Evolutionary conservation across 306 rosid species (phyloP).

Genomic region (Vigna hirtella): DNA sequence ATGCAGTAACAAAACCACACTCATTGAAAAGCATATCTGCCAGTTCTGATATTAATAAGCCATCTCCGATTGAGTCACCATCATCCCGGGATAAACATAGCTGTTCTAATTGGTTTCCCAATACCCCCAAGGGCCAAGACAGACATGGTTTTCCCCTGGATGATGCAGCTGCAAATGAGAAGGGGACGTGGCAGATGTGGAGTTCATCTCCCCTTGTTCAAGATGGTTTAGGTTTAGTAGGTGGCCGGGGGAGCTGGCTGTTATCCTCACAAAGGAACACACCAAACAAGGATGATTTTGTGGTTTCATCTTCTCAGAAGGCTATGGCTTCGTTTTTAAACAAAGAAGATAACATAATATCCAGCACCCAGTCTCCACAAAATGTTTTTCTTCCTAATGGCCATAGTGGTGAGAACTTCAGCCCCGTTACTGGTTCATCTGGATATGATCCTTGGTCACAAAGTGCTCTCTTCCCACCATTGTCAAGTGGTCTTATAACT

Average conservation of each 20-base stretch:
- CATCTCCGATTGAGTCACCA: slow-evolving; percentile 94
- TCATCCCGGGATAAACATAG: slow-evolving; percentile 84
- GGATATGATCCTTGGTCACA: slow-evolving; percentile 88
- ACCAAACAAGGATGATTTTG: slow-evolving; percentile 71
- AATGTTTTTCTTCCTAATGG: slow-evolving; percentile 75
- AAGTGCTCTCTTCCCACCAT: slow-evolving; percentile 73
- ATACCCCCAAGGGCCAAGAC: slow-evolving; percentile 59
- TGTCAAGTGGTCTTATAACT: slow-evolving; percentile 66
- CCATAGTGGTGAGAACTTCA: slow-evolving; percentile 69
- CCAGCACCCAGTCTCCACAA: slow-evolving; percentile 70
- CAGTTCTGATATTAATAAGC: slow-evolving; percentile 76
- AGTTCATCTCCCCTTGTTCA: slow-evolving; percentile 85
- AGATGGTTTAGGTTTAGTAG: slow-evolving; percentile 88
- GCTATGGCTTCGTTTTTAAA: slow-evolving; percentile 77
- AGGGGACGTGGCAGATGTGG: slow-evolving; percentile 99
- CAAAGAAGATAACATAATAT: slow-evolving; percentile 70
- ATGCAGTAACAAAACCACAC: slow-evolving; percentile 63
- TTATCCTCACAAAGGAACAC: slow-evolving; percentile 66
- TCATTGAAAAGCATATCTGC: slow-evolving; percentile 62
- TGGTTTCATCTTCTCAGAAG: slow-evolving; percentile 78
- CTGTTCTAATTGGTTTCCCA: slow-evolving; percentile 61
- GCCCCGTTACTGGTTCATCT: slow-evolving; percentile 65
- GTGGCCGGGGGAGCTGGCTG: slow-evolving; percentile 89
- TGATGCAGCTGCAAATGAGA: slow-evolving; percentile 64
- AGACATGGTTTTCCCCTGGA: slow-evolving; percentile 59